phyloP scores from a whole-genome alignment of 129 eudicot species.

The Pittosporum tobira region DNA sequence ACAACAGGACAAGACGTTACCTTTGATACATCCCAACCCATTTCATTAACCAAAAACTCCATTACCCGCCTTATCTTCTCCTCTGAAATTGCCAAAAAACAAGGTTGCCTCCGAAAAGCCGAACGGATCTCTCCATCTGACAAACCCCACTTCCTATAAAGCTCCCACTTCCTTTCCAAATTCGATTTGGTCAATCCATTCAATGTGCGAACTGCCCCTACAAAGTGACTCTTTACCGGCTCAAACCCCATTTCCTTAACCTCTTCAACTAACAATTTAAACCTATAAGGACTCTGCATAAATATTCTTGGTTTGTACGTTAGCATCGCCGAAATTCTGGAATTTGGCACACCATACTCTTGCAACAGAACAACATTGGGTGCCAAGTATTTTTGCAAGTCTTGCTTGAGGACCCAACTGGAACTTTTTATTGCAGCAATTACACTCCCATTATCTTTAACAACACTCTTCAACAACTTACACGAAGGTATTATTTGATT shows the following conservation, averaged over 20 bases:
- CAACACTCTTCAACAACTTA: conserved; percentile 3
- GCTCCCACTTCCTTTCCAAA: conserved; percentile 6
- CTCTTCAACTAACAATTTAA: not conserved
- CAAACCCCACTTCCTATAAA: conserved; percentile 23
- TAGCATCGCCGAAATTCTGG: not conserved
- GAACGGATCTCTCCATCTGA: conserved; percentile 9
- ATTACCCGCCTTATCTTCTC: conserved; percentile 10
- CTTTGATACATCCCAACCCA: conserved; percentile 5
- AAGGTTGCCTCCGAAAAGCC: conserved; percentile 7
- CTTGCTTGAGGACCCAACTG: conserved; percentile 6
- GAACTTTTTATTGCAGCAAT: not conserved
- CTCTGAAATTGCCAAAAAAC: conserved; percentile 12
- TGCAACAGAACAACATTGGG: not conserved
- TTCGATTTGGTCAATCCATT: not conserved
- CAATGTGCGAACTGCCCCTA: not conserved
- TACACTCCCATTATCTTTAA: not conserved
- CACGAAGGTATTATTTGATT: not conserved
- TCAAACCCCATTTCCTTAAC: not conserved
- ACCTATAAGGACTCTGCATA: not conserved
- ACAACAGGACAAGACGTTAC: not conserved
- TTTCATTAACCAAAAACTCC: conserved; percentile 18
- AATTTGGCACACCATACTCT: not conserved
- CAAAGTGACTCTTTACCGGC: not conserved
- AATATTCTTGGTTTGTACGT: not conserved
- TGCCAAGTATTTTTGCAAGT: not conserved